A percentile compares a stretch with the other conserved stretches of the same genome.
phyloP scores from a whole-genome alignment of 2,329 filamentous ascomycete species.

The Fusarium fracticaudum region DNA sequence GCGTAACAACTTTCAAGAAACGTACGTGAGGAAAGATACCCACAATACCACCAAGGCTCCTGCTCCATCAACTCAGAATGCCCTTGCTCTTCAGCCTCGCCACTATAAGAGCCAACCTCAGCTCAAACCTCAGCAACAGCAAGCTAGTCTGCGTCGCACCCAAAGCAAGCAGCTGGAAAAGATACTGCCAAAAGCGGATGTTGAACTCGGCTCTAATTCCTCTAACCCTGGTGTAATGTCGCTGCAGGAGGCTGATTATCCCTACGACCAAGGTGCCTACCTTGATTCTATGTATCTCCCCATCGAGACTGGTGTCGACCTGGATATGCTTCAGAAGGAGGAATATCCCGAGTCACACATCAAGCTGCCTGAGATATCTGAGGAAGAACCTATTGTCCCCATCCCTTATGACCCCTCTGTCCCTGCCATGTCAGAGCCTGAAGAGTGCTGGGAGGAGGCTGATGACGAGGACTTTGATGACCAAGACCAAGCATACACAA shows the following conservation, averaged over 20 bases:
- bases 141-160: slow-evolving; percentile 52
- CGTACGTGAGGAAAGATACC: slow-evolving; percentile 34
- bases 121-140: slow-evolving; percentile 57
- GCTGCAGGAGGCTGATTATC: slow-evolving; percentile 32
- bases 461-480: slow-evolving; percentile 76
- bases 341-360: slow-evolving; percentile 36
- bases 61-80: slow-evolving; percentile 30
- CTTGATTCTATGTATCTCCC: slow-evolving; percentile 42
- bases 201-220: slow-evolving; percentile 14
- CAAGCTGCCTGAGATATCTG: slow-evolving; percentile 46
- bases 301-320: slow-evolving; percentile 38
- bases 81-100: slow-evolving; percentile 51
- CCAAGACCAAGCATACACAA: slow-evolving; percentile 75
- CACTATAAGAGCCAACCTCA: slow-evolving; percentile 66
- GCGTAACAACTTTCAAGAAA: slow-evolving; percentile 24
- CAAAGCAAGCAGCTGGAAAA: slow-evolving; percentile 55
- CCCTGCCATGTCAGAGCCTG: slow-evolving; percentile 54
- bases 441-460: slow-evolving; percentile 83
- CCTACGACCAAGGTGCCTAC: slow-evolving; percentile 41
- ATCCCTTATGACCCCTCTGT: slow-evolving; percentile 34
- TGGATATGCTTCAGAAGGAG: slow-evolving; percentile 39
- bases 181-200: slow-evolving; percentile 29
- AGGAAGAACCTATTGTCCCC: slow-evolving; percentile 42
- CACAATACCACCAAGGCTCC: slow-evolving; percentile 30
- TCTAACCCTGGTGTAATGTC: slow-evolving; percentile 17